Percentiles rank a stretch among this genome's conserved stretches.
These are phyloP conservation scores for Amanita pallidorosea DNA, from an alignment of 768 basidiomycete species.

Conservation along the genomic window DNA sequence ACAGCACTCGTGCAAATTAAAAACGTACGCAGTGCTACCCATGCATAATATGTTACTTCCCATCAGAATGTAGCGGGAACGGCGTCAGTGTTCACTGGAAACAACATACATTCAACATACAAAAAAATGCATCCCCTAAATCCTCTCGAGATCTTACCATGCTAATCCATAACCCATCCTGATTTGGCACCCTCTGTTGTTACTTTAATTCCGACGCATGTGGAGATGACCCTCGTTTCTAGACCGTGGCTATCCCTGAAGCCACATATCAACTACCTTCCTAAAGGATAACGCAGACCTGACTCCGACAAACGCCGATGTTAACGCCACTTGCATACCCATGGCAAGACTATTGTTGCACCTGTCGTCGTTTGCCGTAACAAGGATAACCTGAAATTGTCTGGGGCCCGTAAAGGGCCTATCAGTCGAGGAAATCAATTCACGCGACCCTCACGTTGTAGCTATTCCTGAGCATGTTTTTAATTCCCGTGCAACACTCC, in stretches of 20 bases:
- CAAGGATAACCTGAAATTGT: neutral
- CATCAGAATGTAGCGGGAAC: neutral
- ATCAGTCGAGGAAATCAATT: neutral
- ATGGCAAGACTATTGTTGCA: slow-evolving; percentile 1
- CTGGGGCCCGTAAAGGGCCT: neutral
- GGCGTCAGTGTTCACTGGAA: neutral
- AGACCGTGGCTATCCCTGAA: neutral
- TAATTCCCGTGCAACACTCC: slow-evolving; percentile 1
- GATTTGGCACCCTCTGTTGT: neutral
- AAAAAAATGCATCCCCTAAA: no score
- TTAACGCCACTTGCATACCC: slow-evolving; percentile 1
- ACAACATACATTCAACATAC: neutral
- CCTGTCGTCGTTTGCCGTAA: slow-evolving; percentile 5
- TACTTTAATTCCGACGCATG: neutral
- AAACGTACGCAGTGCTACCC: neutral
- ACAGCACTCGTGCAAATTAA: neutral
- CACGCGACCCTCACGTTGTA: neutral
- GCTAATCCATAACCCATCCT: neutral
- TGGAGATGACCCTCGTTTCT: neutral
- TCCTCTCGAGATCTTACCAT: neutral
- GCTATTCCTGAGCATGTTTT: slow-evolving; percentile 1
- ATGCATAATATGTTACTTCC: neutral
- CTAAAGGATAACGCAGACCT: neutral
- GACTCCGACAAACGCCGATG: slow-evolving; percentile 4
- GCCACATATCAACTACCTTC: neutral